Evolutionary conservation across 768 basidiomycete species (phyloP).

Genomic region (Suillus subalutaceus): DNA sequence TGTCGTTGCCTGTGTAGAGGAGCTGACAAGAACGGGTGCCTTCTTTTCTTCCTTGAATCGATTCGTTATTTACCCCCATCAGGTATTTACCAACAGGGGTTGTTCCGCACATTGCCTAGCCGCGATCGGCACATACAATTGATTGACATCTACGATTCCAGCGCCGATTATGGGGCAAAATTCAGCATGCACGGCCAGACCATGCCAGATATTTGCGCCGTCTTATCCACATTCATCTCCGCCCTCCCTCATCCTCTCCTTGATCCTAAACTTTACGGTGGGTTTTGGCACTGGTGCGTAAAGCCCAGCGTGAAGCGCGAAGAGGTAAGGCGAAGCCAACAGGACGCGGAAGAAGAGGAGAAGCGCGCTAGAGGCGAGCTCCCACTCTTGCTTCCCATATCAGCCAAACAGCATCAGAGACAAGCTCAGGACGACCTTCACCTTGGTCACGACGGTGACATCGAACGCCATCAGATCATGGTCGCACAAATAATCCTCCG

Average conservation of each 20-base stretch:
- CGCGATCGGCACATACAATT: slow-evolving; percentile 43
- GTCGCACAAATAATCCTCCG: slow-evolving; percentile 53
- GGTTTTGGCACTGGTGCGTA: slow-evolving; percentile 48
- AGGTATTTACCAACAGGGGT: slow-evolving; percentile 47
- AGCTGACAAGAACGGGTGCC: slow-evolving; percentile 48
- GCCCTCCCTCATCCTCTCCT: slow-evolving; percentile 51
- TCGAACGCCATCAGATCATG: slow-evolving; percentile 38
- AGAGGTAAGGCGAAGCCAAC: slow-evolving; percentile 30
- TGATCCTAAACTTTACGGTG: slow-evolving; percentile 41
- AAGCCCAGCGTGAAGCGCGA: slow-evolving; percentile 42
- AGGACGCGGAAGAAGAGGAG: slow-evolving; percentile 37
- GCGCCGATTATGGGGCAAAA: slow-evolving; percentile 23
- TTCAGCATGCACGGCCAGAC: slow-evolving; percentile 37
- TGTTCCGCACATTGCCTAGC: slow-evolving; percentile 47
- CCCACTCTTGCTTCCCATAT: slow-evolving; percentile 18
- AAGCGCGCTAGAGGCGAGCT: slow-evolving; percentile 30
- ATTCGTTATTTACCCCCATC: slow-evolving; percentile 5
- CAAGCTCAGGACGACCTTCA: slow-evolving; percentile 18
- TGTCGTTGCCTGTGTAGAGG: slow-evolving; percentile 46
- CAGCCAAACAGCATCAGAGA: slow-evolving; percentile 15
- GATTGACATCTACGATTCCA: slow-evolving; percentile 40
- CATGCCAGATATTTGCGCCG: slow-evolving; percentile 47
- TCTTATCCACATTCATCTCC: slow-evolving; percentile 50
- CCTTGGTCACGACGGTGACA: slow-evolving; percentile 20
- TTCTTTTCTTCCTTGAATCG: neutral